Evolutionary conservation across 495 filamentous ascomycete genomes (phyloP), one percentile per base, ranked within the genome.

Genomic region (Parathielavia appendiculata): DNA sequence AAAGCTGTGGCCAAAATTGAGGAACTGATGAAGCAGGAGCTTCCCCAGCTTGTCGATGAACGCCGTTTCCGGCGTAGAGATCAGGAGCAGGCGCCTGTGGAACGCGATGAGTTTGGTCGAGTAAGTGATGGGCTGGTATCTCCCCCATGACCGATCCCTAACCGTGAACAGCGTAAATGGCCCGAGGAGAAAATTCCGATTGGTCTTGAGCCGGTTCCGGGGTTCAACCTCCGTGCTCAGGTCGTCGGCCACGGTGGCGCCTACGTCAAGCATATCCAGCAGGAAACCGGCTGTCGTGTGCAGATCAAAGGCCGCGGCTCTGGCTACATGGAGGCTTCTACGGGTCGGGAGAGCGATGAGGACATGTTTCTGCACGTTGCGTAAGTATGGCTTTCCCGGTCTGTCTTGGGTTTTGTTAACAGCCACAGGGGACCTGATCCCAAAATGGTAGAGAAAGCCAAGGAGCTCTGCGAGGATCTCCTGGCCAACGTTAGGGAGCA

Each of bases 291-390:
- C 46, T 97, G 93, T 69, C 88, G 91, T 63, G 93, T 98, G 16
- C 93, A 97, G 68, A 97, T 98, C 74, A 98, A 97, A 66, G 93
- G 93, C 38, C 89, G 90, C 54, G 91, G 91, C n/a, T 97, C 93
- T 39, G 92, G 92, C 16, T 98, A 95, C 67, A 85, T 92, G 65
- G 93, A 98, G 67, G 83, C 83, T 16, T 84, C 83, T 32, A 92
- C 92, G 20, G 84, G 85, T 50, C 80, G 77, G 17, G 93, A 98
- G 73, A 96, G 90, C 60, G 92, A 98, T 46, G 93, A 98, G 64
- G 79, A 87, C 1, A 96, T 98, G 88, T 97, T 88, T 67, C 77
- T 98, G 43, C 92, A 97, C 69, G 91, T 97, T 51, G 88, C 92
- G 91, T 96, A 78, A 71, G 86, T 80, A 38, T 30, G 5, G 17